Base-by-base conservation (phyloP, 2,329 filamentous ascomycete species). In the Leptographium lundbergii region DNA sequence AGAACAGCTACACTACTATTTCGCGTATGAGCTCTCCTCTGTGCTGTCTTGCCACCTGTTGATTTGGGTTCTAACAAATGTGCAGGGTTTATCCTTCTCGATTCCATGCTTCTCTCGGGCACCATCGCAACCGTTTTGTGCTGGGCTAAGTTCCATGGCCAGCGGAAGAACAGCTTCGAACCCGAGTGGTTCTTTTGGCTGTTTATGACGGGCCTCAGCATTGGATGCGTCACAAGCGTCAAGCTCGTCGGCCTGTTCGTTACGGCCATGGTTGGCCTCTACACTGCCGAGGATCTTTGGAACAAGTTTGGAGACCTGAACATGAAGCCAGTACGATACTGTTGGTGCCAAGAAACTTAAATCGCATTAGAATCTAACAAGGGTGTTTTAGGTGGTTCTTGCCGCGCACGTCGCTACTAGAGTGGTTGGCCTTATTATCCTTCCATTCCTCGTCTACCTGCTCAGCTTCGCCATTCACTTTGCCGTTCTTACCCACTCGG, bases 1-100 rank as follows among this genome's bases (percentile, higher is more conserved):
- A 99, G 74, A 99, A 99, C 78, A 97, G 94, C 57, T 99, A 97
- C 77, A 96, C 94, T 55, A 97, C 95, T 36, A 99, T 99, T 73
- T 96, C 91, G 74, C 85, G 94, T 65, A 64, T 24, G 62, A 22
- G 17, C 11, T 29, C 39, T 22, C 27, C 25, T 47, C 6, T 34
- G 36, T 50, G 13, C 27, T 7, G 3, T 10, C 11, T 14, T 7
- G 5, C 29, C n/a, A 24, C 29, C 19, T 6, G 17, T 19, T 7
- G 34, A 17, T 22, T 17, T 27, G 19, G 6, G 4, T 27, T 42
- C 54, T 55, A 24, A 53, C 32, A 19, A 9, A 6, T n/a, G 2
- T 14, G 11, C 39, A 64, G 63, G 63, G 62, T 99, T 99, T 71
- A 97, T 99, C 67, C 85, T 99, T 27, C 85, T 99, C 67, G 94